A percentile compares a stretch with the other conserved stretches of the same genome.
Conservation (phyloP, 202 grass and related monocot species). For the Brachypodium distachyon region DNA sequence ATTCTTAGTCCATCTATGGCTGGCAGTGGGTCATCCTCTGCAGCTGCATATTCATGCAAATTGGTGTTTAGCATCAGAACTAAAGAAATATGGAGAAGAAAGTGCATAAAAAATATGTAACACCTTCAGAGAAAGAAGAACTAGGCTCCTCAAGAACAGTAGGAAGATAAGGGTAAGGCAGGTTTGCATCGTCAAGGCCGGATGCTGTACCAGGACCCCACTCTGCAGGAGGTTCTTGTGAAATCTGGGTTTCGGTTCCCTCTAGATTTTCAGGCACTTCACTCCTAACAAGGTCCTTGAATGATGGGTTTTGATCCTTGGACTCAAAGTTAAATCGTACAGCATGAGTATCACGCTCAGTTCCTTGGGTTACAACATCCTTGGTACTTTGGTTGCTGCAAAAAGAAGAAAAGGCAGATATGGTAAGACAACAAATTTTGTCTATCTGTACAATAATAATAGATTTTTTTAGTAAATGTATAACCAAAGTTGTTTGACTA, state of each 20-base stretch:
- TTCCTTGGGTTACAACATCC: slow-evolving; percentile 40
- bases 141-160: slow-evolving; percentile 76
- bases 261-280: slow-evolving; percentile 52
- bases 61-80: not conserved
- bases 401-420: not conserved
- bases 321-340: slow-evolving; percentile 49
- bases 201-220: slow-evolving; percentile 55
- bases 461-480: too few species aligned
- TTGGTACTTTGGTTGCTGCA: slow-evolving; percentile 40
- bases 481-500: not conserved
- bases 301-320: slow-evolving; percentile 55
- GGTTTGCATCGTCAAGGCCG: slow-evolving; percentile 57
- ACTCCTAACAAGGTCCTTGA: slow-evolving; percentile 51
- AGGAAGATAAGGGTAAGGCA: slow-evolving; percentile 68
- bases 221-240: slow-evolving; percentile 59
- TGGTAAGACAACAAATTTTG: not conserved
- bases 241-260: slow-evolving; percentile 28
- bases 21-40: slow-evolving; percentile 81
- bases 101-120: slow-evolving; percentile 4
- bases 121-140: slow-evolving; percentile 94
- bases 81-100: not conserved
- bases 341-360: slow-evolving; percentile 34
- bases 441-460: not conserved
- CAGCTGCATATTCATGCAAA: slow-evolving; percentile 41
- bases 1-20: slow-evolving; percentile 77